A percentile compares a stretch with the other conserved stretches of the same genome.
Evolutionary conservation across 768 basidiomycete genomes (phyloP).

Genomic region (Kwoniella pini): DNA sequence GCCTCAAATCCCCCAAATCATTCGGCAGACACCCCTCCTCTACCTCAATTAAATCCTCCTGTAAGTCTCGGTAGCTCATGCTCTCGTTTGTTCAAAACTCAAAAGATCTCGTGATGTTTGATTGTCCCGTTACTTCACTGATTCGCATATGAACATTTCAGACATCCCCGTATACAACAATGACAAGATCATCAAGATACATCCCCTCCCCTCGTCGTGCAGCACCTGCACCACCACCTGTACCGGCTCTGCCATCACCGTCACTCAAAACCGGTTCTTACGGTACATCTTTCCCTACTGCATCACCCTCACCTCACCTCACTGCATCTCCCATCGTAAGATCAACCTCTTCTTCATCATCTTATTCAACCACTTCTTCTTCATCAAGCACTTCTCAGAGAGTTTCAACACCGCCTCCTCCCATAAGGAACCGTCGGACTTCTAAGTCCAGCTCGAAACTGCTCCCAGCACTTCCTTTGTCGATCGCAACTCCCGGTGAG

Average conservation of each 20-base stretch:
- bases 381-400: constrained; percentile 25
- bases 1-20: not conserved
- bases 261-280: not conserved
- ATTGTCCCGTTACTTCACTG: not conserved
- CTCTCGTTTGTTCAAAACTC: no score
- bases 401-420: constrained; percentile 26
- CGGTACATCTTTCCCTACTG: not conserved
- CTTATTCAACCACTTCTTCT: constrained; percentile 18
- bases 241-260: constrained; percentile 15
- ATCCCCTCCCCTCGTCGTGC: constrained; percentile 19
- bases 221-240: constrained; percentile 18
- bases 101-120: no score
- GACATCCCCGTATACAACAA: constrained; percentile 20
- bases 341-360: constrained; percentile 21
- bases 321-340: constrained; percentile 13
- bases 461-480: constrained; percentile 17
- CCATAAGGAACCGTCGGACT: constrained; percentile 3
- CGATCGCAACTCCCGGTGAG: not conserved
- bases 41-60: constrained; percentile 18
- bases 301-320: constrained; percentile 12
- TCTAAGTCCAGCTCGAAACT: constrained; percentile 17
- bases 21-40: constrained; percentile 7
- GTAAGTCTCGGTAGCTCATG: constrained; percentile 15
- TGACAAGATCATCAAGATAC: constrained; percentile 19
- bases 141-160: not conserved